Percentiles rank a stretch among this genome's conserved stretches.
Evolutionary conservation across 1,284 basidiomycete genomes (phyloP).

Genomic region (Vanrija pseudolonga): DNA sequence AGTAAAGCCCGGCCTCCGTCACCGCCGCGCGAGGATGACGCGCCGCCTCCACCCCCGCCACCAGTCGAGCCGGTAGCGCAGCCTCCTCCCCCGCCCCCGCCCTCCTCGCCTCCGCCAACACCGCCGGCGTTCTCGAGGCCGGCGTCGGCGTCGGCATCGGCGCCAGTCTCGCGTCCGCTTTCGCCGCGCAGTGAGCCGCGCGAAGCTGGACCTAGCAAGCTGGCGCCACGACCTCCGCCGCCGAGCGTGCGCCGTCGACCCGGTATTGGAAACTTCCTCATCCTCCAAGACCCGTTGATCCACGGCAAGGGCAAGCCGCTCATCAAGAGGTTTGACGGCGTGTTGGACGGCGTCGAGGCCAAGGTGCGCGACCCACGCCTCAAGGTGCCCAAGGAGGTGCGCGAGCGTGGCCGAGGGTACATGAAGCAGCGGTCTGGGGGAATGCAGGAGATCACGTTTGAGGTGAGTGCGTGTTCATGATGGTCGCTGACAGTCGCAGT

Average conservation of each 20-base stretch:
- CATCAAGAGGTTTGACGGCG: slow-evolving; percentile 40
- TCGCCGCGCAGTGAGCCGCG: no score
- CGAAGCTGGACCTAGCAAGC: no score
- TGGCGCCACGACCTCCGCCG: slow-evolving; percentile 17
- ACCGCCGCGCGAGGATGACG: slow-evolving; percentile 7
- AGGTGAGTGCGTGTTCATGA: slow-evolving; percentile 28
- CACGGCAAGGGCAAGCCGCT: slow-evolving; percentile 18
- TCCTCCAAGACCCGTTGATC: slow-evolving; percentile 16
- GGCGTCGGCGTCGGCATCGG: not conserved
- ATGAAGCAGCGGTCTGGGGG: slow-evolving; percentile 29
- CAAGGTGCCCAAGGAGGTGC: slow-evolving; percentile 19
- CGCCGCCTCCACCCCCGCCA: slow-evolving; percentile 3
- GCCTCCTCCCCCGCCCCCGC: slow-evolving; percentile 22
- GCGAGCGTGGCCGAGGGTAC: slow-evolving; percentile 27
- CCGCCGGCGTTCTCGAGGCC: slow-evolving; percentile 4
- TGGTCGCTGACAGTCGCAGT: slow-evolving; percentile 51
- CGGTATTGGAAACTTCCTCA: slow-evolving; percentile 28
- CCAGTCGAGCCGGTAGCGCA: slow-evolving; percentile 9
- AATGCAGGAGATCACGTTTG: slow-evolving; percentile 31
- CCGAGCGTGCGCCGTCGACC: slow-evolving; percentile 24
- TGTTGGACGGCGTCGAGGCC: slow-evolving; percentile 24
- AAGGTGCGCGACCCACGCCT: slow-evolving; percentile 33
- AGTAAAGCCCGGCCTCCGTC: not conserved
- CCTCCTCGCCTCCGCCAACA: not conserved
- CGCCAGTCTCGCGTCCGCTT: slow-evolving; percentile 9